Evolutionary conservation across 129 eudicot genomes (phyloP), one percentile per base, ranked within the genome.

Genomic region (Tanacetum coccineum): DNA sequence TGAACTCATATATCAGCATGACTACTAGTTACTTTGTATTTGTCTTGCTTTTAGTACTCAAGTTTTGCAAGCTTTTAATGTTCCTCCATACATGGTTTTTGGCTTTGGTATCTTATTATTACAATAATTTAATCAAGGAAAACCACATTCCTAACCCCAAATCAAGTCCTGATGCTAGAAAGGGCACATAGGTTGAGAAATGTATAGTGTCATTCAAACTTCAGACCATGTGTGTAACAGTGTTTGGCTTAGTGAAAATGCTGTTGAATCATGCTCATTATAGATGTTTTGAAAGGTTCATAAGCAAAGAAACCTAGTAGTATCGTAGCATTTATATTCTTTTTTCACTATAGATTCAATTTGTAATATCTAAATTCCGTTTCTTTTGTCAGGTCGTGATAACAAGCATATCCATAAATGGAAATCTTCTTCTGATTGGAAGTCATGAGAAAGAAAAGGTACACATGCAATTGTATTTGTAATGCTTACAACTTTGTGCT

Each of bases 391-490:
- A 93, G 98, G 95, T 93, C 47, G 98, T 93, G 81, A 84, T 93
- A 64, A 93, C 98, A 30, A 93, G 98, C 80, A 86, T 93, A 70
- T 82, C 54, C 64, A 77, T 88, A 49, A 82, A 93, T 73, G 92
- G 86, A 42, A 75, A 74, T 75, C 91, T 93, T 70, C 82, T 88
- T 61, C 82, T 93, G 52, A 88, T 93, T 56, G 96, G 98, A 70
- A 93, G 98, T 76, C 96, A 87, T 77, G 80, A 82, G 56, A 93
- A 86, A 76, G 89, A 77, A 65, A 81, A 86, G 92, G 98, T 87
- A 42, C 32, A 62, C 13, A 9, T 52, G 44, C 22, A 20, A n/a
- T n/a, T n/a, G n/a, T n/a, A n/a, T n/a, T n/a, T n/a, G n/a, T n/a
- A 30, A 21, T 49, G 40, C 59, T 60, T 72, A 51, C 44, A 13